phyloP scores from a whole-genome alignment of 2,329 filamentous ascomycete genomes.

The Fusarium anguioides region DNA sequence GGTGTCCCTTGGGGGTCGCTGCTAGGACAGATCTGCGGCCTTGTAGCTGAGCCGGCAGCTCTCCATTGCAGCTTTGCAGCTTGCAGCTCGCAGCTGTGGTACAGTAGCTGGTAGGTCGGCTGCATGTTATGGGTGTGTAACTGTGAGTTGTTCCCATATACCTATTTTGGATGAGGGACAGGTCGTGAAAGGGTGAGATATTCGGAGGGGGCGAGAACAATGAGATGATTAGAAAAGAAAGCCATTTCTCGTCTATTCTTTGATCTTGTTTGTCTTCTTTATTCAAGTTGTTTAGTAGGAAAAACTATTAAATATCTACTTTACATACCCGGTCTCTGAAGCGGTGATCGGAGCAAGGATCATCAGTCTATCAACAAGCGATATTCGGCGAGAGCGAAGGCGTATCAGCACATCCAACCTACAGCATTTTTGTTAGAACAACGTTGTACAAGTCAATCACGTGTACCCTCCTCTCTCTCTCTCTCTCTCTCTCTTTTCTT shows the following conservation, averaged over 20 bases:
- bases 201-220: conserved; percentile 34
- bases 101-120: too few species aligned
- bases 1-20: conserved; percentile 12
- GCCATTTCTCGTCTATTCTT: not conserved
- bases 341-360: conserved; percentile 27
- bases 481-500: not conserved
- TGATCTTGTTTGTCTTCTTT: conserved; percentile 1
- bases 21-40: conserved; percentile 39
- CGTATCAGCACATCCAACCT: conserved; percentile 9
- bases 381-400: conserved; percentile 35
- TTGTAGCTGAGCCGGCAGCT: conserved; percentile 39
- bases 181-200: conserved; percentile 16
- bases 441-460: conserved; percentile 19
- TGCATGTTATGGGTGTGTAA: not conserved
- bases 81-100: not conserved
- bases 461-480: conserved; percentile 4
- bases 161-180: not conserved
- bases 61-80: too few species aligned
- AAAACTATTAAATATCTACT: not conserved
- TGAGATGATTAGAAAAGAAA: conserved; percentile 9
- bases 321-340: not conserved
- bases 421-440: conserved; percentile 7
- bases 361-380: conserved; percentile 16
- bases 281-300: not conserved
- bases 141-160: conserved; percentile 14